Evolutionary conservation across 2,329 filamentous ascomycete genomes (phyloP).

Genomic region (Colletotrichum gigasporum): DNA sequence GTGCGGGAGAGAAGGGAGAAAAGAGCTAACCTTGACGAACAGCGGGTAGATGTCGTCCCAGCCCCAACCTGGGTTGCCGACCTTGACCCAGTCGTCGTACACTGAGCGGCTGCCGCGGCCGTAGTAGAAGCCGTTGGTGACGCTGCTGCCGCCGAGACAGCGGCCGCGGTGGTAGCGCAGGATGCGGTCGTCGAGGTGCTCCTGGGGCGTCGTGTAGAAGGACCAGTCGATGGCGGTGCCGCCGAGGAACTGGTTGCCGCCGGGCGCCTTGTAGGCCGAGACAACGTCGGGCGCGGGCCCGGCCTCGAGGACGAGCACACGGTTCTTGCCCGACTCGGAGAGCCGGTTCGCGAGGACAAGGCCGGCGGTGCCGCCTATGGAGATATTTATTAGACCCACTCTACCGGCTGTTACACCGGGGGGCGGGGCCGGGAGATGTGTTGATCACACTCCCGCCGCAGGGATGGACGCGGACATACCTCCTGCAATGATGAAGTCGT

Average conservation of each 20-base stretch:
- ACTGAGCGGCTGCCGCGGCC: conserved; percentile 40
- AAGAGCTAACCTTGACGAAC: conserved; percentile 33
- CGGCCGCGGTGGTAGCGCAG: conserved; percentile 41
- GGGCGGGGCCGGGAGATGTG: no score
- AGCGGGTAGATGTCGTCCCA: conserved; percentile 39
- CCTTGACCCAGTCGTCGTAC: conserved; percentile 42
- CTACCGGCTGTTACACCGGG: neutral
- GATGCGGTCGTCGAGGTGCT: conserved; percentile 39
- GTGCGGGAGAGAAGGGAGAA: no score
- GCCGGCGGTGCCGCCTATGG: conserved; percentile 36
- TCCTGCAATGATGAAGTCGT: conserved; percentile 35
- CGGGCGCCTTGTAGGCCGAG: conserved; percentile 36
- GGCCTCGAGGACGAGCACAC: conserved; percentile 38
- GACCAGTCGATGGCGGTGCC: conserved; percentile 38
- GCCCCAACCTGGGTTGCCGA: conserved; percentile 44
- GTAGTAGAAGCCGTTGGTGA: conserved; percentile 44
- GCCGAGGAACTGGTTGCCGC: conserved; percentile 37
- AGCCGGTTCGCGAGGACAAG: conserved; percentile 38
- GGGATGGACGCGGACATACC: conserved; percentile 10
- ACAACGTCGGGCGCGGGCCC: conserved; percentile 36
- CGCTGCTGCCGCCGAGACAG: conserved; percentile 43
- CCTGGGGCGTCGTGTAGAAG: conserved; percentile 36
- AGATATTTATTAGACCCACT: neutral
- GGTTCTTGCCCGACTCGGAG: conserved; percentile 35
- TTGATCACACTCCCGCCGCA: no score